Conservation (phyloP, 192 early-diverging fungal species). For the Entomortierella parvispora region DNA sequence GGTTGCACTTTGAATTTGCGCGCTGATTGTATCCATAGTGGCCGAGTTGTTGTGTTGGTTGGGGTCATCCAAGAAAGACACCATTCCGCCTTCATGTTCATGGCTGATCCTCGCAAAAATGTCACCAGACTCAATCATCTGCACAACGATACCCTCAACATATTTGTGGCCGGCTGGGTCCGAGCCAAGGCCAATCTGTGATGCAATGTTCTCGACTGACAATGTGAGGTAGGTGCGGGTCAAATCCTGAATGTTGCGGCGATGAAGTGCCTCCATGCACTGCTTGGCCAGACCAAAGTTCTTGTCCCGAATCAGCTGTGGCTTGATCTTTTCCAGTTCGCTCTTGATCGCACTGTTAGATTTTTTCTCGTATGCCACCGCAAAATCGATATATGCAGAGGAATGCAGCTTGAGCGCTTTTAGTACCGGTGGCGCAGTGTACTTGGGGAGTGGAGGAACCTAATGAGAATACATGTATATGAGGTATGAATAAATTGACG, state of each 20-base stretch:
- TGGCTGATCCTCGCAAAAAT: constrained; percentile 63
- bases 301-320: constrained; percentile 56
- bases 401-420: constrained; percentile 54
- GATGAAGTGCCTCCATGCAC: constrained; percentile 54
- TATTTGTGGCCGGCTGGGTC: constrained; percentile 49
- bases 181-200: constrained; percentile 56
- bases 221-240: constrained; percentile 84
- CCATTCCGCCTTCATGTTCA: constrained; percentile 65
- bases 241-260: constrained; percentile 73
- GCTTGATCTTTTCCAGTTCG: constrained; percentile 53
- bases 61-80: constrained; percentile 75
- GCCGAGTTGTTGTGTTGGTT: constrained; percentile 53
- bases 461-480: constrained; percentile 20
- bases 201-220: constrained; percentile 75
- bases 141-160: constrained; percentile 64
- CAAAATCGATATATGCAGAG: constrained; percentile 67
- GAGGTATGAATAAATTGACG: not conserved
- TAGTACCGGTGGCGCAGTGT: constrained; percentile 58
- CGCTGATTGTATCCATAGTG: constrained; percentile 59
- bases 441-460: constrained; percentile 60
- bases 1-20: constrained; percentile 53
- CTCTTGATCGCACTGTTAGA: constrained; percentile 53
- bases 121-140: constrained; percentile 66
- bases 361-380: constrained; percentile 64
- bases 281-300: constrained; percentile 74